phyloP scores from a whole-genome alignment of 1,284 basidiomycete species.

The Microbotryum intermedium region DNA sequence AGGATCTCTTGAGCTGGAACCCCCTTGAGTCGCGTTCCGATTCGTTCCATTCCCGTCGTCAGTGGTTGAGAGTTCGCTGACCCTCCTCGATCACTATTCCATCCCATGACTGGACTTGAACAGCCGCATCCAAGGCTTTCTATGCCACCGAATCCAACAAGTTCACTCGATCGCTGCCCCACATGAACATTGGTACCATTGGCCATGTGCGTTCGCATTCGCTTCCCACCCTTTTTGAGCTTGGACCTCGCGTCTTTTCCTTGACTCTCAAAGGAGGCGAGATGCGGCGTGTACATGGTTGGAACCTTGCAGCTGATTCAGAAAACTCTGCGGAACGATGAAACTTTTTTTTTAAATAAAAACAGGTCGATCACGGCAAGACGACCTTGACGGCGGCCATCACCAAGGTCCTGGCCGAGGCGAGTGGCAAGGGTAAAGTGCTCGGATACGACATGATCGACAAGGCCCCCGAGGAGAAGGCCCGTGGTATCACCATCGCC shows the following conservation, averaged over 20 bases:
- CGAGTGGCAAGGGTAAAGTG: conserved; percentile 75
- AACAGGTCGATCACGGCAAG: conserved; percentile 44
- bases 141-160: conserved; percentile 28
- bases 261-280: background rate
- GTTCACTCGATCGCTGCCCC: conserved; percentile 23
- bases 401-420: conserved; percentile 82
- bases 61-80: background rate
- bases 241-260: background rate
- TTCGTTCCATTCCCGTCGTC: too few relatives aligned
- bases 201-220: conserved; percentile 37
- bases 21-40: background rate
- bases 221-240: background rate
- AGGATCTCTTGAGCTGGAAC: background rate
- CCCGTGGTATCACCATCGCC: conserved; percentile 95
- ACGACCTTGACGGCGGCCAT: conserved; percentile 98
- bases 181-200: conserved; percentile 44
- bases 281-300: background rate
- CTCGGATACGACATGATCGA: conserved; percentile 97
- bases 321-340: background rate
- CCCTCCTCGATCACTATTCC: background rate
- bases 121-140: conserved; percentile 17
- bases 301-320: background rate
- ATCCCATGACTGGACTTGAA: background rate
- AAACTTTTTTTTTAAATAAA: too few relatives aligned
- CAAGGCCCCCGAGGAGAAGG: conserved; percentile 99